A percentile compares a stretch with the other conserved stretches of the same genome.
phyloP scores from a whole-genome alignment of 148 eudicot species.

The Vaccinium myrtillus region DNA sequence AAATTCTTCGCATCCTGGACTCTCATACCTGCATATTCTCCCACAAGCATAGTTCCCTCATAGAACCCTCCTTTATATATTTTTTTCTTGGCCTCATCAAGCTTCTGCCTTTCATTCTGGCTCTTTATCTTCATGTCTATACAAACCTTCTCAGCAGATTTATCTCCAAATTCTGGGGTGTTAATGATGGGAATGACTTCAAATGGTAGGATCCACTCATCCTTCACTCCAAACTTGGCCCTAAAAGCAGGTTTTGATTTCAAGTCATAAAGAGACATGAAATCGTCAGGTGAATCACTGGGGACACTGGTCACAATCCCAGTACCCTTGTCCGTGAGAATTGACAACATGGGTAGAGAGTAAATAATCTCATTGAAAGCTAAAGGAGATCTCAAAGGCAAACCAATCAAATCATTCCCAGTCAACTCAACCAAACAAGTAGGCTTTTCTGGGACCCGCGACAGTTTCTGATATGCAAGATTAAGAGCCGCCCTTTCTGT shows the following conservation, averaged over 20 bases:
- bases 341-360: constrained; percentile 79
- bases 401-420: constrained; percentile 83
- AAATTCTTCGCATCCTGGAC: constrained; percentile 81
- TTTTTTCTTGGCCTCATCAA: constrained; percentile 77
- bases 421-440: constrained; percentile 76
- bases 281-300: constrained; percentile 95
- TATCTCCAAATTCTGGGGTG: constrained; percentile 87
- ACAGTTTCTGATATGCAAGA: constrained; percentile 77
- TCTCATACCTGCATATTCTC: constrained; percentile 64
- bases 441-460: constrained; percentile 65
- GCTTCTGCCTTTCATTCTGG: constrained; percentile 89
- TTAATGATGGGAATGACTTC: constrained; percentile 81
- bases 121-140: constrained; percentile 79
- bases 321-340: constrained; percentile 92
- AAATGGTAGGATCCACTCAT: constrained; percentile 83
- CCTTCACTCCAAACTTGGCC: constrained; percentile 73
- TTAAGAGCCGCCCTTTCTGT: constrained; percentile 78
- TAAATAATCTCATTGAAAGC: constrained; percentile 68
- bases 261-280: constrained; percentile 70
- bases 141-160: constrained; percentile 88
- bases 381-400: constrained; percentile 79
- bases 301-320: constrained; percentile 96
- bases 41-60: constrained; percentile 78
- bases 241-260: constrained; percentile 79
- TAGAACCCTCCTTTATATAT: constrained; percentile 87